phyloP scores from a whole-genome alignment of 148 eudicot species.

The Diospyros kaki region DNA sequence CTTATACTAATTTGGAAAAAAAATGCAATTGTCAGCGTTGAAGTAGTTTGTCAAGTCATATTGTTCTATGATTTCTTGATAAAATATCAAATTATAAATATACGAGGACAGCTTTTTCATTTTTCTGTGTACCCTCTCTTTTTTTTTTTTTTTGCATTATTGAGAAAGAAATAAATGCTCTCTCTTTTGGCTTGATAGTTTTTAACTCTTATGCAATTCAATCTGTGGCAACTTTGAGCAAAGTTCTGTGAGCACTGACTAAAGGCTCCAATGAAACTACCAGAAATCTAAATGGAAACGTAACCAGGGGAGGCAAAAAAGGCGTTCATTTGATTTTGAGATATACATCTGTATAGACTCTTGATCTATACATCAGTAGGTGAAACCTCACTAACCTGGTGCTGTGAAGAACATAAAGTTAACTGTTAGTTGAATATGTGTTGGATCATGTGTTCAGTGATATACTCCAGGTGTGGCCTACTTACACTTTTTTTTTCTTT shows the following conservation, averaged over 20 bases:
- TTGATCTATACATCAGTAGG: neutral
- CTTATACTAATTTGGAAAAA: neutral
- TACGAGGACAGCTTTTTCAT: neutral
- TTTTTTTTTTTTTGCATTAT: neutral
- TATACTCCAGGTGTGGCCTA: no score
- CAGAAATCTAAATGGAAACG: neutral
- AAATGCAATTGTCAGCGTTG: neutral
- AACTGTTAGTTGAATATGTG: no score
- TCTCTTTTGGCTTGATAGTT: neutral
- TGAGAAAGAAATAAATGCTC: neutral
- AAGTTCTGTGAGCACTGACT: neutral
- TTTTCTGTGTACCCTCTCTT: no score
- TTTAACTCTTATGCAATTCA: neutral
- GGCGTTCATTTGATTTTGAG: neutral
- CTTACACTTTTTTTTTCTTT: no score
- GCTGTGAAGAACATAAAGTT: neutral
- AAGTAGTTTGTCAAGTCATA: neutral
- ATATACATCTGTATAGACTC: neutral
- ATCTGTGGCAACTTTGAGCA: neutral
- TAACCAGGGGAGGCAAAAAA: neutral
- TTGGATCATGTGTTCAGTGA: no score
- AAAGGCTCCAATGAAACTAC: neutral
- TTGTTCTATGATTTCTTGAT: neutral
- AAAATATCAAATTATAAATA: neutral
- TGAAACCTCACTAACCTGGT: neutral